Evolutionary conservation across 768 basidiomycete species (phyloP), one percentile per base, ranked within the genome.

Genomic region (Gautieria morchelliformis): DNA sequence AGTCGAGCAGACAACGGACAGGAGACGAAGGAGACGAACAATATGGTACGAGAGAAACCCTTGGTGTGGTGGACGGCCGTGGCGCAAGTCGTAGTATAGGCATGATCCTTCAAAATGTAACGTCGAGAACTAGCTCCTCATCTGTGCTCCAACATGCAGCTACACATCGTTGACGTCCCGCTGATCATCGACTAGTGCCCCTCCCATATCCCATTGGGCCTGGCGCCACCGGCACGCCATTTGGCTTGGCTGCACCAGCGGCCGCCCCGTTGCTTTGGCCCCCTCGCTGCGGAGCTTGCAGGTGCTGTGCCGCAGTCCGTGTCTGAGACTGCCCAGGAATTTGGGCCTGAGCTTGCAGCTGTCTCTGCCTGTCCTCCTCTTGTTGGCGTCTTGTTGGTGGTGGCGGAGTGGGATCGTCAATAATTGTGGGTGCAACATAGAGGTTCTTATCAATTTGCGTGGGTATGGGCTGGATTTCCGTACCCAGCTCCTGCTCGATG

Each of bases 401-500:
- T 17, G 51, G 27, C 10, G 55, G 41, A 27, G 46, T 57, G 11
- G 74, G 67, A 51, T 78, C 76, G 41, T 74, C 71, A 7, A 61
- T 52, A 1, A 74, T 69, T 52, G 76, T 73, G 0, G 93, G 95
- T 9, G 93, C 87, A 56, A 99, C 95, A 71, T 99, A 98, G 58
- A 99, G 73, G 5, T 84, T 84, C 62, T 87, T 85, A 69, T 98
- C 96, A 66, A 99, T 97, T 27, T 68, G 76, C 68, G 87, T 85
- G 6, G 95, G 95, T 65, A 98, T 97, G 12, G 95, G 88, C 66
- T 89, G 87, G 64, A 99, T 97, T 74, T 99, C 95, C 40, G 95
- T 98, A 11, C 95, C 96, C 35, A 99, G 80, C 72, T 99, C 96
- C 71, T 96, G 93, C 71, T 98, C 96, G 65, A 99, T 97, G 67